Conservation (phyloP, 1,284 basidiomycete species). For the Cystobasidium slooffiae region DNA sequence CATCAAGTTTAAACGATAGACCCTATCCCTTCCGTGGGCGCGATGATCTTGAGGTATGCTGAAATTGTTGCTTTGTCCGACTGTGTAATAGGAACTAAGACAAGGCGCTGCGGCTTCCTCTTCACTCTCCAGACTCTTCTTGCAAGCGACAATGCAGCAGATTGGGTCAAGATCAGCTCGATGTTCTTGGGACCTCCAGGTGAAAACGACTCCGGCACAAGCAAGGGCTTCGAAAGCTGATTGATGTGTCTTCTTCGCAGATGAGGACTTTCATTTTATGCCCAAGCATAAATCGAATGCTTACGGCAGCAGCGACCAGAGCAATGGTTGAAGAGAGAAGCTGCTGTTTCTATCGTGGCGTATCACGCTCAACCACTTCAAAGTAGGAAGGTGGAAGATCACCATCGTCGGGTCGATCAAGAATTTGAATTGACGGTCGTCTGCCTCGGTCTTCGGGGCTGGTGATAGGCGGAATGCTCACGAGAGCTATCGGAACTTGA, state of each 20-base stretch:
- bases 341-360: not conserved
- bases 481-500: slow-evolving; percentile 19
- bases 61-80: not conserved
- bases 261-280: slow-evolving; percentile 65
- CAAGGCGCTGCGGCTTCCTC: slow-evolving; percentile 4
- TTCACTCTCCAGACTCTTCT: slow-evolving; percentile 81
- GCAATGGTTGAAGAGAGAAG: slow-evolving; percentile 12
- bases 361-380: slow-evolving; percentile 29
- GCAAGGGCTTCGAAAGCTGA: not conserved
- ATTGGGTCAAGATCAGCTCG: slow-evolving; percentile 94
- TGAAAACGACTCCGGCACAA: slow-evolving; percentile 54
- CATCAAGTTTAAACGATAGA: slow-evolving; percentile 83
- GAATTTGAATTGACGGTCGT: not conserved
- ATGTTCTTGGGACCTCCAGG: slow-evolving; percentile 84
- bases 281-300: slow-evolving; percentile 77
- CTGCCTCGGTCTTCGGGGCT: not conserved
- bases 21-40: slow-evolving; percentile 83
- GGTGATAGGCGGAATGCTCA: slow-evolving; percentile 36
- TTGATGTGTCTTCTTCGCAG: not conserved
- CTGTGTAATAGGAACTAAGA: not conserved
- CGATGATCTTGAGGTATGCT: slow-evolving; percentile 67
- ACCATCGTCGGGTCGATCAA: not conserved
- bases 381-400: slow-evolving; percentile 39
- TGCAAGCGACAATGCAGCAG: slow-evolving; percentile 76
- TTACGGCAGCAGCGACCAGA: slow-evolving; percentile 32